phyloP scores from a whole-genome alignment of 2,329 filamentous ascomycete genomes.

The Aspergillus ochraceoroseus region DNA sequence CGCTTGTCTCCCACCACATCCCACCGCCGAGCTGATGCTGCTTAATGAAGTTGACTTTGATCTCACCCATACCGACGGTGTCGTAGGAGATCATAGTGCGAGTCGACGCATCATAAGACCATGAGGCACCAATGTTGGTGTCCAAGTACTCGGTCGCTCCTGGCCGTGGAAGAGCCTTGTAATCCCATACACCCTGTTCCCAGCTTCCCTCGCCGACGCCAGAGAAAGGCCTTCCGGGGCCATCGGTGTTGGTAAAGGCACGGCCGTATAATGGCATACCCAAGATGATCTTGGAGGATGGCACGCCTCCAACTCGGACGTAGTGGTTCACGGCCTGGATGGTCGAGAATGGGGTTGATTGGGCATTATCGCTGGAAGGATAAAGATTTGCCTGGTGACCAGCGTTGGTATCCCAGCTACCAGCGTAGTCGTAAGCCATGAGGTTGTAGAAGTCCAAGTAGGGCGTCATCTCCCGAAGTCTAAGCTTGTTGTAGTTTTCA shows the following conservation, averaged over 20 bases:
- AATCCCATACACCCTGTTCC: constrained; percentile 84
- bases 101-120: constrained; percentile 63
- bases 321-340: constrained; percentile 67
- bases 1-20: constrained; percentile 95
- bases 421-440: constrained; percentile 85
- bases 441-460: constrained; percentile 53
- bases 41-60: constrained; percentile 68
- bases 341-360: constrained; percentile 73
- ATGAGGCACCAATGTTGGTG: constrained; percentile 62
- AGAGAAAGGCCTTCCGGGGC: constrained; percentile 64
- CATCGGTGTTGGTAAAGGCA: constrained; percentile 74
- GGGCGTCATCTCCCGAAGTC: constrained; percentile 43
- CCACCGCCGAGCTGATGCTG: constrained; percentile 67
- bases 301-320: constrained; percentile 55
- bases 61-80: constrained; percentile 54
- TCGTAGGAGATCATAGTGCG: constrained; percentile 72
- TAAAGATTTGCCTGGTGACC: constrained; percentile 82
- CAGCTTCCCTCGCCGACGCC: constrained; percentile 71
- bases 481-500: constrained; percentile 41
- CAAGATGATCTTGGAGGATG: constrained; percentile 70
- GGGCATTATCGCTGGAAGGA: constrained; percentile 54
- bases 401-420: constrained; percentile 67
- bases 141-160: constrained; percentile 64
- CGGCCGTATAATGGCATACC: constrained; percentile 95
- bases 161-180: constrained; percentile 70